phyloP scores from a whole-genome alignment of 140 eudicot genomes.

The Artemisia princeps region DNA sequence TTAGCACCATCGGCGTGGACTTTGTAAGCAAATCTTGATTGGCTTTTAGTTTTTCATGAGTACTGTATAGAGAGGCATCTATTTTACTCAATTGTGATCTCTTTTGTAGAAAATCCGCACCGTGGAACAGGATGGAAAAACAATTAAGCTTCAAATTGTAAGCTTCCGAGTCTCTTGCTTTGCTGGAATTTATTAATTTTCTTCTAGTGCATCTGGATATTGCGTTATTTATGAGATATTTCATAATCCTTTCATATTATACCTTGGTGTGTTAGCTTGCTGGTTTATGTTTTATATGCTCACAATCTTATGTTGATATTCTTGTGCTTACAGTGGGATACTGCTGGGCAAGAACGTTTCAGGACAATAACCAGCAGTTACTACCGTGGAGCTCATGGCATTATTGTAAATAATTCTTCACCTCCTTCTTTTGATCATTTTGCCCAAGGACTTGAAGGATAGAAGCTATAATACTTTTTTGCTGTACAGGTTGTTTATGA shows the following conservation, averaged over 20 bases:
- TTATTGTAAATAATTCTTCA: conserved; percentile 47
- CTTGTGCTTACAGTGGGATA: conserved; percentile 69
- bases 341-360: conserved; percentile 99
- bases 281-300: not conserved
- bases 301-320: not conserved
- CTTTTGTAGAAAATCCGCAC: conserved; percentile 82
- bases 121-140: conserved; percentile 96
- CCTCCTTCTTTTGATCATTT: not conserved
- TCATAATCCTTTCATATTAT: too few species aligned
- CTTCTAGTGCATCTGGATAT: not conserved
- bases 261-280: too few species aligned
- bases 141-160: conserved; percentile 93
- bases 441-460: not conserved
- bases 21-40: conserved; percentile 51
- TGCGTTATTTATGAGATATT: not conserved
- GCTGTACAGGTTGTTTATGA: conserved; percentile 77
- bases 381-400: conserved; percentile 99
- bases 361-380: conserved; percentile 98
- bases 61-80: not conserved
- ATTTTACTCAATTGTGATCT: conserved; percentile 4
- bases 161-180: conserved; percentile 23
- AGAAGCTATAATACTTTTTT: not conserved
- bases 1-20: conserved; percentile 96
- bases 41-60: conserved; percentile 14
- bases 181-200: not conserved